Evolutionary conservation across 306 rosid species (phyloP).

Genomic region (Quercus ilex): DNA sequence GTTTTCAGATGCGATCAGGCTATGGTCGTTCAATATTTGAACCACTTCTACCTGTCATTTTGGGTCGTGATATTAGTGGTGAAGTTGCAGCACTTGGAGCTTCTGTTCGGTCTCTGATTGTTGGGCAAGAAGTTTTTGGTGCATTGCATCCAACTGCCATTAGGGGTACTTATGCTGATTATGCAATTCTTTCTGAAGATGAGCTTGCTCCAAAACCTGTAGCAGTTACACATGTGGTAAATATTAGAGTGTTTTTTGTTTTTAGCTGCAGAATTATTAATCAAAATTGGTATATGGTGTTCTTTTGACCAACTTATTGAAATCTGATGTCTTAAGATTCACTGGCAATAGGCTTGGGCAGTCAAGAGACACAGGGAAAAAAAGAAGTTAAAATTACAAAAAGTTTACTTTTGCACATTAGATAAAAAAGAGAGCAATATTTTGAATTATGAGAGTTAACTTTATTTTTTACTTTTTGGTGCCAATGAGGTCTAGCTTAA

Average conservation of each 20-base stretch:
- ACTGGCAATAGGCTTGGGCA: not conserved
- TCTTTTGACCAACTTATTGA: not conserved
- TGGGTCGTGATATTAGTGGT: constrained; percentile 96
- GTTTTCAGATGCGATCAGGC: constrained; percentile 81
- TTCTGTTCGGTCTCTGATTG: constrained; percentile 49
- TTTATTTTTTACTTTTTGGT: too few relatives aligned
- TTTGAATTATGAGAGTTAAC: not conserved
- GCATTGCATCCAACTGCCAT: constrained; percentile 98
- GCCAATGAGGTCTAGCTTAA: too few relatives aligned
- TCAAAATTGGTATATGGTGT: not conserved
- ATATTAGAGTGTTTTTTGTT: constrained; percentile 14
- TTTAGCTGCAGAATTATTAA: not conserved
- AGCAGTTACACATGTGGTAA: constrained; percentile 86
- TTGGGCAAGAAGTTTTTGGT: constrained; percentile 89
- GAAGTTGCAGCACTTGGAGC: constrained; percentile 83
- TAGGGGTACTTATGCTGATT: constrained; percentile 93
- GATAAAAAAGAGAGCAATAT: not conserved
- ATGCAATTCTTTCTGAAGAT: constrained; percentile 78
- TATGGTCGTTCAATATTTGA: constrained; percentile 85
- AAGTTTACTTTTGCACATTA: not conserved
- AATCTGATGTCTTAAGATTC: not conserved
- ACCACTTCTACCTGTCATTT: constrained; percentile 70
- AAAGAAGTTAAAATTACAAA: not conserved
- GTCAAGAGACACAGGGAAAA: not conserved
- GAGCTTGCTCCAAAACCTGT: constrained; percentile 72